A percentile compares a stretch with the other conserved stretches of the same genome.
Conservation (phyloP, 2,329 filamentous ascomycete species). For the Akanthomyces uredinophilus region DNA sequence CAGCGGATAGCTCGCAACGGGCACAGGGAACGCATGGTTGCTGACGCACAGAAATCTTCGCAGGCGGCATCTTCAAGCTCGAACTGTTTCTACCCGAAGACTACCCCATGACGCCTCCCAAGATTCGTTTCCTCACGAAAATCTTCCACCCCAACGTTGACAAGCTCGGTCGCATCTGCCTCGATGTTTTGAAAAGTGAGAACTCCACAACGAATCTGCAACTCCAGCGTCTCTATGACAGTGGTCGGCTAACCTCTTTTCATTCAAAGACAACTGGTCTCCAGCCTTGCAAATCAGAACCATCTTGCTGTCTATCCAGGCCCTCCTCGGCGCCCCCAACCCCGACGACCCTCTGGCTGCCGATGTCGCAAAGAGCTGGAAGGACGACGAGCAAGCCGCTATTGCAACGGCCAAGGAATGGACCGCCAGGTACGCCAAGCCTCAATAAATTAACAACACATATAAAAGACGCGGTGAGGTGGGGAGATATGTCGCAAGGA, state of each 20-base stretch:
- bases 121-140: conserved; percentile 97
- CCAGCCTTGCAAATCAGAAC: conserved; percentile 96
- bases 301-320: conserved; percentile 97
- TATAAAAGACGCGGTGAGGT: not conserved
- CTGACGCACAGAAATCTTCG: not conserved
- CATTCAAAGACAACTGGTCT: conserved; percentile 83
- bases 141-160: conserved; percentile 99
- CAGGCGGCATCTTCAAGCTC: conserved; percentile 84
- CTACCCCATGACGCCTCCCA: conserved; percentile 98
- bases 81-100: conserved; percentile 97
- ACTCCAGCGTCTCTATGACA: not conserved
- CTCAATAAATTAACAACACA: conserved; percentile 23
- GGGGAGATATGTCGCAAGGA: not conserved
- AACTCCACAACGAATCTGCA: not conserved
- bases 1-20: not conserved
- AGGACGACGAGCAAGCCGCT: conserved; percentile 87
- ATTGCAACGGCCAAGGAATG: conserved; percentile 90
- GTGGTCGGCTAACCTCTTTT: not conserved
- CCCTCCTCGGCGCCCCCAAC: conserved; percentile 90
- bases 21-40: not conserved
- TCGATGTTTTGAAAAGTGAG: conserved; percentile 95
- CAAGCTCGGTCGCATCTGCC: conserved; percentile 91
- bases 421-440: conserved; percentile 76
- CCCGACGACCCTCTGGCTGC: conserved; percentile 97
- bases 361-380: conserved; percentile 96